Conservation (phyloP, 2,329 filamentous ascomycete genomes). For the Aspergillus spinulosporus region DNA sequence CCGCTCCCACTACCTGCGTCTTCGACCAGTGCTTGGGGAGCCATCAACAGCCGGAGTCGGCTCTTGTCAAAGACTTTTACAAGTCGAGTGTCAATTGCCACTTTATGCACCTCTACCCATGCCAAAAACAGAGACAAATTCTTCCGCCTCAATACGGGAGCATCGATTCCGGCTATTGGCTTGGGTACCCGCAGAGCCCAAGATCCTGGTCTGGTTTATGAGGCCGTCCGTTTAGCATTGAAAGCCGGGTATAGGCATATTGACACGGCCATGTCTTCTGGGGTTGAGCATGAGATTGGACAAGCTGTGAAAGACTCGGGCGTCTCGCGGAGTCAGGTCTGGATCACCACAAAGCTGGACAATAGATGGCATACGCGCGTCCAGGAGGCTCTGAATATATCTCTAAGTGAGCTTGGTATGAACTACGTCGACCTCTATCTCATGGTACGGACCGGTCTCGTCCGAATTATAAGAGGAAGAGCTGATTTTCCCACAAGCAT, state of each 20-base stretch:
- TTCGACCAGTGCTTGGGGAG: no score
- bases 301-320: not conserved
- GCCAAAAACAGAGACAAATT: not conserved
- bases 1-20: not conserved
- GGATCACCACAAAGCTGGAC: slow-evolving; percentile 7
- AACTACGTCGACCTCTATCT: not conserved
- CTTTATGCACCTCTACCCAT: no score
- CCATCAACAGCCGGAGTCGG: no score
- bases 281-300: not conserved
- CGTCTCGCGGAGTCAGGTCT: not conserved
- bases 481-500: no score
- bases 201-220: not conserved
- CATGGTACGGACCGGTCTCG: slow-evolving; percentile 14
- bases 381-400: not conserved
- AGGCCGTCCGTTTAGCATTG: not conserved
- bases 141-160: not conserved
- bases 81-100: no score
- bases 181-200: not conserved
- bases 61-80: no score
- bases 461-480: no score
- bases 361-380: not conserved
- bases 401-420: not conserved
- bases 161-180: not conserved
- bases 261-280: slow-evolving; percentile 3
- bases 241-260: slow-evolving; percentile 7